Evolutionary conservation across 306 rosid genomes (phyloP).

Genomic region (Quillaja saponaria): DNA sequence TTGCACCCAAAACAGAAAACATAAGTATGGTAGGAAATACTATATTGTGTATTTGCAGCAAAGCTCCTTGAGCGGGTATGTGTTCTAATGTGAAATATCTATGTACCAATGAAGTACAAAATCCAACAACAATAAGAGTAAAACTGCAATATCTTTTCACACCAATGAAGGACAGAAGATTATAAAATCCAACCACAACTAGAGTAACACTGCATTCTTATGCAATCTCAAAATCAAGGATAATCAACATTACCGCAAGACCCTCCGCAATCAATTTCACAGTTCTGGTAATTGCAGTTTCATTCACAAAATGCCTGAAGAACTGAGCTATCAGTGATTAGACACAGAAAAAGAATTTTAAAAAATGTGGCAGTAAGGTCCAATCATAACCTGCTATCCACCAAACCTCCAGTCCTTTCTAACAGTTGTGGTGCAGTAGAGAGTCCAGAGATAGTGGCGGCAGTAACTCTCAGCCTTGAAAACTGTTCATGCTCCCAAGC

Average conservation of each 20-base stretch:
- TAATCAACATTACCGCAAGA: conserved; percentile 71
- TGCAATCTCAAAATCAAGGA: background rate
- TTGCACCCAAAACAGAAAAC: too few relatives aligned
- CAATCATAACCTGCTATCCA: conserved; percentile 72
- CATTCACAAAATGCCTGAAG: conserved; percentile 72
- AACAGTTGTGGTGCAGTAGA: conserved; percentile 79
- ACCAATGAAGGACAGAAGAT: too few relatives aligned
- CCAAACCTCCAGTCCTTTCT: conserved; percentile 83
- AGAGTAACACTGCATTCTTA: too few relatives aligned
- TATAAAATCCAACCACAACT: too few relatives aligned
- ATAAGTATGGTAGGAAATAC: too few relatives aligned
- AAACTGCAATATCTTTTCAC: too few relatives aligned
- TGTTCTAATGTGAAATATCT: too few relatives aligned
- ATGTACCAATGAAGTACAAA: too few relatives aligned
- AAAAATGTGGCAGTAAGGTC: conserved; percentile 26
- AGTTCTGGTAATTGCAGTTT: conserved; percentile 68
- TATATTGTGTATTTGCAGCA: too few relatives aligned
- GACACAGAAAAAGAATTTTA: conserved; percentile 3
- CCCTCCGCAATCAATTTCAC: conserved; percentile 93
- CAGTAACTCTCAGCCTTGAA: conserved; percentile 95
- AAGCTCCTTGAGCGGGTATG: too few relatives aligned
- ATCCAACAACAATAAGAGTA: too few relatives aligned
- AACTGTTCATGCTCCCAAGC: conserved; percentile 99
- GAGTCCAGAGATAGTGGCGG: conserved; percentile 86
- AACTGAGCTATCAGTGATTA: conserved; percentile 44